A percentile compares a stretch with the other conserved stretches of the same genome.
Conservation (phyloP, 352 stramenopile species). For the Aphanomyces cochlioides region DNA sequence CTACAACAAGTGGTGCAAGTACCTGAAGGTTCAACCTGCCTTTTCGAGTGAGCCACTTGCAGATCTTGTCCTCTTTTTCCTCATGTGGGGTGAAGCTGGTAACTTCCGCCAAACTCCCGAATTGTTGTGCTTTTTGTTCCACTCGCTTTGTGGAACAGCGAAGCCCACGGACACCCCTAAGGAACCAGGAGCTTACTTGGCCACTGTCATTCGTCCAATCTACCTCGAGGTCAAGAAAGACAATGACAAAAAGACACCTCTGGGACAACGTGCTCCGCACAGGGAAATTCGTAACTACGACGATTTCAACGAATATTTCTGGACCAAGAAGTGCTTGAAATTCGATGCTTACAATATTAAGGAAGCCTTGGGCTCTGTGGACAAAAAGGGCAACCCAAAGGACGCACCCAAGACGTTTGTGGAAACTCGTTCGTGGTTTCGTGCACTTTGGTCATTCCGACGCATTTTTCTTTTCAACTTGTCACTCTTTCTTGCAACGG, state of each 20-base stretch:
- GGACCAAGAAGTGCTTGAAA: constrained; percentile 82
- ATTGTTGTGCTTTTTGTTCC: constrained; percentile 73
- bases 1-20: constrained; percentile 88
- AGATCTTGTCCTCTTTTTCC: constrained; percentile 77
- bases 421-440: constrained; percentile 74
- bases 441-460: constrained; percentile 70
- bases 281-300: constrained; percentile 83
- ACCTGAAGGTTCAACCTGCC: constrained; percentile 69
- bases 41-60: constrained; percentile 76
- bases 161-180: constrained; percentile 52
- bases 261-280: constrained; percentile 66
- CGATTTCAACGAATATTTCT: constrained; percentile 89
- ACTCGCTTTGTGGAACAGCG: constrained; percentile 69
- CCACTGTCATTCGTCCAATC: constrained; percentile 76
- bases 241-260: constrained; percentile 85
- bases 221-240: constrained; percentile 80
- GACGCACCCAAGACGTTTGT: constrained; percentile 81
- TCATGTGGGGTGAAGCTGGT: constrained; percentile 80
- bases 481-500: constrained; percentile 57
- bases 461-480: constrained; percentile 83
- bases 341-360: constrained; percentile 61
- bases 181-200: constrained; percentile 65
- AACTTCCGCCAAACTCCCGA: constrained; percentile 83
- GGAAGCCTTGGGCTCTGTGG: constrained; percentile 62
- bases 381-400: constrained; percentile 81